phyloP scores from a whole-genome alignment of 2,329 filamentous ascomycete genomes.

The Sarocladiaceae sp. region DNA sequence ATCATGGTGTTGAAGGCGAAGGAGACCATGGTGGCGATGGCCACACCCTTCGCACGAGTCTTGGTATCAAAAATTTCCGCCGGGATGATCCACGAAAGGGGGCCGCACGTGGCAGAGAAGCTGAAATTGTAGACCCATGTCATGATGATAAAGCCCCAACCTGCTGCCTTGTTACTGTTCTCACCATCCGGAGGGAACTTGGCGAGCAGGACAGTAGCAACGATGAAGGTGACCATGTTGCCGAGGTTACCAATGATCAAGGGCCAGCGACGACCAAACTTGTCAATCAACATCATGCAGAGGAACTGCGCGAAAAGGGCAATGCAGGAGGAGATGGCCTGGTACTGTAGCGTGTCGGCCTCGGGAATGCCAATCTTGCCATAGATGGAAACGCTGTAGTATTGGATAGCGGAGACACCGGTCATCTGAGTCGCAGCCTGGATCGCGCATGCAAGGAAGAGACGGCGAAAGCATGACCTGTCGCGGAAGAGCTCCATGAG shows the following conservation, averaged over 20 bases:
- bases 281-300: conserved; percentile 67
- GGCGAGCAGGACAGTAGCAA: conserved; percentile 51
- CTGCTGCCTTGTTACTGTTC: conserved; percentile 42
- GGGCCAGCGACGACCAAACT: conserved; percentile 65
- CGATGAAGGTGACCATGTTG: conserved; percentile 69
- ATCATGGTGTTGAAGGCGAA: conserved; percentile 79
- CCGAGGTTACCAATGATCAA: conserved; percentile 68
- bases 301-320: conserved; percentile 64
- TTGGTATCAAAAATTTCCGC: conserved; percentile 76
- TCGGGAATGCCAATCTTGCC: conserved; percentile 63
- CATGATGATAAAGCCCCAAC: conserved; percentile 68
- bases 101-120: conserved; percentile 63
- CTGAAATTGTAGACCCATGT: conserved; percentile 81
- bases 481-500: conserved; percentile 64
- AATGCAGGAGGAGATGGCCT: conserved; percentile 70
- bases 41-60: conserved; percentile 70
- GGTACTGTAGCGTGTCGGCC: conserved; percentile 66
- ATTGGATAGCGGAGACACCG: conserved; percentile 70
- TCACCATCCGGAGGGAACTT: conserved; percentile 50
- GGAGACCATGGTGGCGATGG: conserved; percentile 66
- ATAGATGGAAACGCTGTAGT: conserved; percentile 67
- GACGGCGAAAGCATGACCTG: conserved; percentile 62
- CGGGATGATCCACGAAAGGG: conserved; percentile 56
- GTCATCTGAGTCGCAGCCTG: conserved; percentile 76
- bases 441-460: conserved; percentile 65